Percentiles rank a stretch among this genome's conserved stretches.
These are phyloP conservation scores for Mallotus japonicus DNA, from an alignment of 441 rosid species.

Conservation along the genomic window DNA sequence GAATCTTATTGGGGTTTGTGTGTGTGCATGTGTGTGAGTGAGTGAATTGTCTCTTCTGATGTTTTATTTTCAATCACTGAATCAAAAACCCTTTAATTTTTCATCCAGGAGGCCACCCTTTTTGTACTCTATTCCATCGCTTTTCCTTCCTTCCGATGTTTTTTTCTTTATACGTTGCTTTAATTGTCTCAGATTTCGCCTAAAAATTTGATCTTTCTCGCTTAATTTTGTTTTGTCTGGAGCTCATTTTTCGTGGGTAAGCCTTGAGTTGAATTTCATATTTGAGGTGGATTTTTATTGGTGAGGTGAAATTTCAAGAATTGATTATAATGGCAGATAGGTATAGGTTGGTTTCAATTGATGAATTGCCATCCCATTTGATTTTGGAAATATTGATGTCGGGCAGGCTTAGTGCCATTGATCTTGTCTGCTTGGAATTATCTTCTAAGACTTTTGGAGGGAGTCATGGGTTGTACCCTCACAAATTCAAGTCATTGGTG, in stretches of 20 bases:
- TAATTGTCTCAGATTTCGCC: slow-evolving; percentile 75
- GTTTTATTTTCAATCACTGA: slow-evolving; percentile 67
- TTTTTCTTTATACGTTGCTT: slow-evolving; percentile 75
- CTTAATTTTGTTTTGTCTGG: background rate
- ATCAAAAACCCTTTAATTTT: slow-evolving; percentile 44
- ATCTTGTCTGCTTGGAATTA: slow-evolving; percentile 69
- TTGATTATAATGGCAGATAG: slow-evolving; percentile 57
- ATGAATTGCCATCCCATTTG: slow-evolving; percentile 90
- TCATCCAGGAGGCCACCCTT: slow-evolving; percentile 44
- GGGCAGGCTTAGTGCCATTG: slow-evolving; percentile 62
- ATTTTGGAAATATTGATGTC: slow-evolving; percentile 71
- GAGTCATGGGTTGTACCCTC: slow-evolving; percentile 54
- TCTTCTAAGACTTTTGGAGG: slow-evolving; percentile 78
- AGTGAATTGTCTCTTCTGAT: slow-evolving; percentile 59
- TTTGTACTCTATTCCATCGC: slow-evolving; percentile 48
- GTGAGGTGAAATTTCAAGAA: slow-evolving; percentile 21
- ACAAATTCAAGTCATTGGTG: slow-evolving; percentile 66
- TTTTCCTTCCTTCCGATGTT: slow-evolving; percentile 63
- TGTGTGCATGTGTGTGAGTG: too few relatives aligned
- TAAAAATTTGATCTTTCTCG: slow-evolving; percentile 56
- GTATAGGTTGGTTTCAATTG: slow-evolving; percentile 48
- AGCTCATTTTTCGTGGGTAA: background rate
- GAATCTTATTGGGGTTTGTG: slow-evolving; percentile 20
- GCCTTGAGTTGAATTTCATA: slow-evolving; percentile 11
- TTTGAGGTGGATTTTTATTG: slow-evolving; percentile 17